Evolutionary conservation across 176 grass and related monocot species (phyloP).

Genomic region (Stipa capillata): DNA sequence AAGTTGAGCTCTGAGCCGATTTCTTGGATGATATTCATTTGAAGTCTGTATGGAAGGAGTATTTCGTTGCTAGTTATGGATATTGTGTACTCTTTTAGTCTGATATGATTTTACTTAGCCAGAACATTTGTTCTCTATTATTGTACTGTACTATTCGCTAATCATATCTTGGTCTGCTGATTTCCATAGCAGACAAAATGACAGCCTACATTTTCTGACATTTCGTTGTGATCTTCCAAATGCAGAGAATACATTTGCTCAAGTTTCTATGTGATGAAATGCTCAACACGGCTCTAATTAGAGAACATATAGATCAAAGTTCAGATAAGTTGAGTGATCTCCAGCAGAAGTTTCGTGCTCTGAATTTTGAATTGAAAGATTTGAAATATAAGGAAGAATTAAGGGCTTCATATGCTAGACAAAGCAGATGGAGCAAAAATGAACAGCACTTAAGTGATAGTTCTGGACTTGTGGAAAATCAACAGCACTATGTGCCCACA

Average conservation of each 20-base stretch:
- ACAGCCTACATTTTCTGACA: slow-evolving; percentile 23
- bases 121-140: neutral
- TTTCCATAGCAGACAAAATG: slow-evolving; percentile 23
- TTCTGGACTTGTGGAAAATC: slow-evolving; percentile 36
- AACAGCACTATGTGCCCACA: slow-evolving; percentile 8
- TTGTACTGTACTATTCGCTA: neutral
- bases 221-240: slow-evolving; percentile 24
- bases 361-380: slow-evolving; percentile 74
- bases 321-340: slow-evolving; percentile 74
- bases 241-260: slow-evolving; percentile 84
- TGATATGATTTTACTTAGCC: neutral
- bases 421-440: slow-evolving; percentile 44
- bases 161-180: neutral
- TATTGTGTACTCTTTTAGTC: neutral
- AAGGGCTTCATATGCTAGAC: slow-evolving; percentile 27
- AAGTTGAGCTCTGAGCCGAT: neutral
- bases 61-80: neutral
- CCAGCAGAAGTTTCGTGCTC: slow-evolving; percentile 66
- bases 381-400: slow-evolving; percentile 67
- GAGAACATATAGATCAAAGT: slow-evolving; percentile 87
- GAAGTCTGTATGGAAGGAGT: neutral
- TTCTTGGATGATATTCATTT: neutral
- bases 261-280: slow-evolving; percentile 97
- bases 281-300: slow-evolving; percentile 78
- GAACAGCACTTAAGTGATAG: slow-evolving; percentile 33